Evolutionary conservation across 1,284 basidiomycete species (phyloP).

Genomic region (Fistulinella cinereoalba): DNA sequence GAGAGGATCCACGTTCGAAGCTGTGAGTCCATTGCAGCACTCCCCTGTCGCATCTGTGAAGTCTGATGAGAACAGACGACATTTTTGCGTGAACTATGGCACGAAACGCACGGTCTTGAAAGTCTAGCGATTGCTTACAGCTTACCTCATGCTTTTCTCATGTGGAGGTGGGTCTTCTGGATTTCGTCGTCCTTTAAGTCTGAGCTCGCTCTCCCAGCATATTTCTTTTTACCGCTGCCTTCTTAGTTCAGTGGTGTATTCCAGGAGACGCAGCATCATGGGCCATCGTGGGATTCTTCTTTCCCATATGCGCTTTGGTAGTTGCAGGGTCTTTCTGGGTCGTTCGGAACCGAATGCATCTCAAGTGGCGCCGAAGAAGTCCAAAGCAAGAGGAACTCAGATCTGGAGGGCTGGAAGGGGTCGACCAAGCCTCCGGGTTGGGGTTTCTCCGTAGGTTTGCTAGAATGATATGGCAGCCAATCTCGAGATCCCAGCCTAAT

Average conservation of each 20-base stretch:
- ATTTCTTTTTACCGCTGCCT: conserved; percentile 29
- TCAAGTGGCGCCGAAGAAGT: conserved; percentile 30
- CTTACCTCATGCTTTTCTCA: conserved; percentile 37
- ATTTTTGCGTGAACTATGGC: conserved; percentile 25
- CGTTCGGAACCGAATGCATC: conserved; percentile 7
- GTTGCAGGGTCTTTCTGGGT: conserved; percentile 29
- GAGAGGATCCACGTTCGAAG: conserved; percentile 25
- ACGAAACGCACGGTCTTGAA: conserved; percentile 34
- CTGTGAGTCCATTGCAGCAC: conserved; percentile 24
- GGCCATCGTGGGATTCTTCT: conserved; percentile 8
- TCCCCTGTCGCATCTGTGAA: not conserved
- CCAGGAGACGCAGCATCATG: not conserved
- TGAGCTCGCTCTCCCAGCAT: conserved; percentile 21
- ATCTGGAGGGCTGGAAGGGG: too few species aligned
- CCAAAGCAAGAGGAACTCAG: conserved; percentile 9
- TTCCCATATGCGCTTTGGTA: conserved; percentile 6
- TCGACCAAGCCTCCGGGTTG: too few species aligned
- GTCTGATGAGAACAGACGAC: conserved; percentile 19
- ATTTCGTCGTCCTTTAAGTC: too few species aligned
- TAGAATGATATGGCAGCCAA: too few species aligned
- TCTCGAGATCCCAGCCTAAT: too few species aligned
- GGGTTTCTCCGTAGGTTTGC: too few species aligned
- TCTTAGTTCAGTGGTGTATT: conserved; percentile 27
- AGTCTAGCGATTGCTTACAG: conserved; percentile 38
- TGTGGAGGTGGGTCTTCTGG: conserved; percentile 38